Conservation (phyloP, 2,329 filamentous ascomycete species). For the Pyricularia pennisetigena region DNA sequence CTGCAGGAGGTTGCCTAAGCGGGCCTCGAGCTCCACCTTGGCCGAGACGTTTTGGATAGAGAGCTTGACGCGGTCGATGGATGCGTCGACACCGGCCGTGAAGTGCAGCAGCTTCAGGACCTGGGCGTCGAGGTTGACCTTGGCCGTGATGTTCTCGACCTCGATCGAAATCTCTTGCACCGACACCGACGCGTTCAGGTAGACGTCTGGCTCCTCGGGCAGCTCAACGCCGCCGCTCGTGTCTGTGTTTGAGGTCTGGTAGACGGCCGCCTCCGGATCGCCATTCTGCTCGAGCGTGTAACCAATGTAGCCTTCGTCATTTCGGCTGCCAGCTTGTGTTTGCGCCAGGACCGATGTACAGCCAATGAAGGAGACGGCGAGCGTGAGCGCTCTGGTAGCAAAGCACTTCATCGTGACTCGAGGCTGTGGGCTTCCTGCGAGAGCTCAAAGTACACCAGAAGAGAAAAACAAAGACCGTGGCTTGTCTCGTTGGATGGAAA, state of each 20-base stretch:
- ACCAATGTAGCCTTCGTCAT: conserved; percentile 40
- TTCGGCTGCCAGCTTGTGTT: conserved; percentile 10
- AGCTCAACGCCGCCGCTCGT: conserved; percentile 28
- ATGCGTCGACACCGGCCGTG: conserved; percentile 50
- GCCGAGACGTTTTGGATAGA: conserved; percentile 49
- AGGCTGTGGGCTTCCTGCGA: neutral
- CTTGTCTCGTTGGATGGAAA: neutral
- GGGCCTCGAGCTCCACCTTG: conserved; percentile 47
- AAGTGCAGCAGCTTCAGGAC: conserved; percentile 48
- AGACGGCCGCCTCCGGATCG: conserved; percentile 38
- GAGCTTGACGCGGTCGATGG: conserved; percentile 45
- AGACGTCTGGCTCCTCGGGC: conserved; percentile 43
- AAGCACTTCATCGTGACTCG: neutral
- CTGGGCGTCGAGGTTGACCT: conserved; percentile 49
- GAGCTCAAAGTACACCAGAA: neutral
- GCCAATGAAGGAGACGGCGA: conserved; percentile 13
- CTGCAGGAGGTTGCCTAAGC: conserved; percentile 46
- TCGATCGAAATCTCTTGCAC: conserved; percentile 49
- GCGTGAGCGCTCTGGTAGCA: conserved; percentile 9
- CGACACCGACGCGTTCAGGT: conserved; percentile 46
- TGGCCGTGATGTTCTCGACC: conserved; percentile 49
- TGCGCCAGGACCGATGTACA: conserved; percentile 18
- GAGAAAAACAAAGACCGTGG: neutral
- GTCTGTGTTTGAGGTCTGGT: conserved; percentile 41
- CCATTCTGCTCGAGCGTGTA: conserved; percentile 42